phyloP scores from a whole-genome alignment of 2,329 filamentous ascomycete genomes.

The Alternaria burnsii region DNA sequence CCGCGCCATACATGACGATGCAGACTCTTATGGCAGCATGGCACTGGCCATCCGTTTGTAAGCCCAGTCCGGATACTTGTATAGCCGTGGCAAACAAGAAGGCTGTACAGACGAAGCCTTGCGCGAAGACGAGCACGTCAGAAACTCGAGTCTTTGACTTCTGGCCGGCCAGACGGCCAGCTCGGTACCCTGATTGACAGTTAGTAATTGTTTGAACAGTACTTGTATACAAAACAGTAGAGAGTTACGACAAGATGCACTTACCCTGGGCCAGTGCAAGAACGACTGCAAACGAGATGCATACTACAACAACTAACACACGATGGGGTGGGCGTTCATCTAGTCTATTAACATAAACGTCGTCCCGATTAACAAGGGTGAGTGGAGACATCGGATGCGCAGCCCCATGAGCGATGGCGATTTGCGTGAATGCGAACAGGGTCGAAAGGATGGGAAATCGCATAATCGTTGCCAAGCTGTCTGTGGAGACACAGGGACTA shows the following conservation, averaged over 20 bases:
- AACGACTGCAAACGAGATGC: constrained; percentile 22
- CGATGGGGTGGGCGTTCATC: constrained; percentile 18
- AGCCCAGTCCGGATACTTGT: constrained; percentile 37
- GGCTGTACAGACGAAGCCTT: constrained; percentile 26
- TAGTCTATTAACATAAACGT: background rate
- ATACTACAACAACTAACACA: constrained; percentile 21
- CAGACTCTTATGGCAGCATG: constrained; percentile 46
- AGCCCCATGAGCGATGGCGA: background rate
- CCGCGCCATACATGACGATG: constrained; percentile 45
- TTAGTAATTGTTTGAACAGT: background rate
- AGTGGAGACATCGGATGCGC: constrained; percentile 4
- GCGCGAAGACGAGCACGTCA: constrained; percentile 28
- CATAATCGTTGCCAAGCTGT: background rate
- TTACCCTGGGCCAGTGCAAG: constrained; percentile 32
- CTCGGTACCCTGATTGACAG: constrained; percentile 25
- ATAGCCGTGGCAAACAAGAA: constrained; percentile 43
- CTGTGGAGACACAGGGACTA: background rate
- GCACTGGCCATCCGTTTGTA: constrained; percentile 39
- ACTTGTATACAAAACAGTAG: too few relatives aligned
- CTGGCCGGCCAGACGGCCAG: constrained; percentile 24
- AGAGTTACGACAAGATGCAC: background rate
- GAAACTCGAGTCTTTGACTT: constrained; percentile 21
- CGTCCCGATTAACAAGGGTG: background rate
- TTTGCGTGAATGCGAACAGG: background rate
- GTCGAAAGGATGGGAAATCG: background rate